These are phyloP conservation scores for Rhododendron kiyosumense DNA, from an alignment of 148 eudicot species.

Conservation along the genomic window DNA sequence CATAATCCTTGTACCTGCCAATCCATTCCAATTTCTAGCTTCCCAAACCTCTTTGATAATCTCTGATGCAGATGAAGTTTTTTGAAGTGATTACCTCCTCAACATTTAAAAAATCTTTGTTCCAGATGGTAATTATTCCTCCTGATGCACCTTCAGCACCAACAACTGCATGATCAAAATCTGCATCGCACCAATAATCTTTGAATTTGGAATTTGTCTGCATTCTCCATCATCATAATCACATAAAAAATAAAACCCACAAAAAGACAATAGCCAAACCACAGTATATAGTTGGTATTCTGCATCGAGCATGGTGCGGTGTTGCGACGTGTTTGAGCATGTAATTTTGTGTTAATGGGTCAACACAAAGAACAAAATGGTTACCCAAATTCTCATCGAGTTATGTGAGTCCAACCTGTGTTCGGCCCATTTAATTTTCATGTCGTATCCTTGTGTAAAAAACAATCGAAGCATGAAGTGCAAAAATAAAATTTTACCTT, in stretches of 20 bases:
- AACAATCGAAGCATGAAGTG: neutral
- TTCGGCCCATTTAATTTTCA: neutral
- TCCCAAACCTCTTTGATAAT: no score
- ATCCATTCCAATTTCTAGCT: no score
- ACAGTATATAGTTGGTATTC: neutral
- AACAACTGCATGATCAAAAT: no score
- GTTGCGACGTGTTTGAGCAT: neutral
- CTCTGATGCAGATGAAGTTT: no score
- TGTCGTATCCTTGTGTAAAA: neutral
- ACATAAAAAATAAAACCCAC: neutral
- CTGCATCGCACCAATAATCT: no score
- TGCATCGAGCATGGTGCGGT: neutral
- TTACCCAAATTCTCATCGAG: neutral
- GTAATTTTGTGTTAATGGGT: neutral
- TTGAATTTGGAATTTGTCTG: no score
- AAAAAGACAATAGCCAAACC: neutral
- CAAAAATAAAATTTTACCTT: slow-evolving; percentile 35
- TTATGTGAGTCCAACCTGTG: neutral
- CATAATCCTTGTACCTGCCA: no score
- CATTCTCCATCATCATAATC: neutral
- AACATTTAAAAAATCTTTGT: no score
- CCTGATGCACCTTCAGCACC: no score
- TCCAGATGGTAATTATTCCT: no score
- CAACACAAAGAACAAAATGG: neutral
- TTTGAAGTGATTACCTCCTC: no score